Base-by-base conservation (phyloP, 208 protist species). In the Angomonas desouzai region DNA sequence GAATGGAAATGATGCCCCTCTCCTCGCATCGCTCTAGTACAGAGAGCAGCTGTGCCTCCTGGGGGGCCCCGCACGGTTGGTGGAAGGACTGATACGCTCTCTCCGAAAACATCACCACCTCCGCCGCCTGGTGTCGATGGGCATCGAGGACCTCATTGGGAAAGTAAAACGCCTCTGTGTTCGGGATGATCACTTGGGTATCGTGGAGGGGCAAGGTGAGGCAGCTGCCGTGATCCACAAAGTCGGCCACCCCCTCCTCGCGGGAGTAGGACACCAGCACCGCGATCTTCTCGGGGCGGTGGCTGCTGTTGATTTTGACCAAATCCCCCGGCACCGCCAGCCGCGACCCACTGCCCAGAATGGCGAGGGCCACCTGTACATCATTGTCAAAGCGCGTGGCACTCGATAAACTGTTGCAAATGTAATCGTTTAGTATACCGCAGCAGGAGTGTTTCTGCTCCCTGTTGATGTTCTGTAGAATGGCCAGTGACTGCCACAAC, bases 391-490 rank as follows among this genome's bases (percentile, higher is more conserved):
- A 43, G 9, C 18, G 43, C 13, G 55, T 10, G 1, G 36, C 33
- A 7, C n/a, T 40, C 3, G 48, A 57, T 27, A 93, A 71, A 3
- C 65, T 76, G n/a, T 64, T 6, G 25, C 73, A 49, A 6, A 95
- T 66, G 84, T 85, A 95, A 43, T 60, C 16, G 51, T 90, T 81
- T 57, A 95, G 67, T 56, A 66, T 47, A 3, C 51, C 56, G 4
- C 60, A 48, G 81, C 83, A 91, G 28, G 76, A 69, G 72, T 95
- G 89, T 20, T 18, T 28, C 13, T 47, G 48, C 34, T 68, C 55
- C 38, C 29, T 74, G 72, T 87, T 89, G 25, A 92, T 77, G 22
- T 70, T 73, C 72, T 95, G 89, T 53, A 95, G 64, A 40, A 95
- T 70, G 20, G 79, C 64, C 51, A 95, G 29, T 3, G 86, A 82